Evolutionary conservation across 345 rosid genomes (phyloP), one percentile per base, ranked within the genome.

Genomic region (Combretum micranthum): DNA sequence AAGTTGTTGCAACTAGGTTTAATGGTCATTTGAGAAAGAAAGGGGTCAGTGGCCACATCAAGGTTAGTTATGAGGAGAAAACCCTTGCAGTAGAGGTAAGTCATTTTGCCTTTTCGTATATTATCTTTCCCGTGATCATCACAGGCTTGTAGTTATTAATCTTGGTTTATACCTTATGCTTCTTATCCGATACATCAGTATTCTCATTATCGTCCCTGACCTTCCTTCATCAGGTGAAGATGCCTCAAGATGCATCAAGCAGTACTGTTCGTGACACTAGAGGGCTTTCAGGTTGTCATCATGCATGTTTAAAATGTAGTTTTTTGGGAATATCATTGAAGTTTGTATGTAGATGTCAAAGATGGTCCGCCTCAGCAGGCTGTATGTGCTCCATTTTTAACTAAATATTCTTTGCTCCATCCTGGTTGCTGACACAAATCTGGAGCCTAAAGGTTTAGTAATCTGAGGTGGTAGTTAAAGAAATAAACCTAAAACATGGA

Each of bases 221-320:
- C 37, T 67, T 52, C 18, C 44, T 58, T 52, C 47, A 25, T 79
- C 64, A 92, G 98, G 96, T 92, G 50, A 86, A 80, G 76, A 92
- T 92, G 98, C 98, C 98, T 52, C 98, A 92, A 71, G 98, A 92
- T 77, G 84, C 94, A 52, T 84, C 99, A 56, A 79, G 76, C 67
- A 73, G 66, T 65, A 57, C 60, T 7, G 90, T 92, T 32, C 89
- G 86, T 59, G 99, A 92, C 63, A 89, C 96, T 39, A 84, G 85
- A 72, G 99, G 96, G 43, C 94, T 92, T 68, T 92, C 97, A 83
- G 99, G 97, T 92, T 64, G 55, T 68, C 62, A 58, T 52, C 48
- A 2, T 32, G 39, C 39, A 32, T 1, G 9, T 32, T 32, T 32
- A 5, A 7, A 32, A 7, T 11, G 5, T 32, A 4, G 39, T 4